Base-by-base conservation (phyloP, 805 yeast genomes). In the Candida railenensis region DNA sequence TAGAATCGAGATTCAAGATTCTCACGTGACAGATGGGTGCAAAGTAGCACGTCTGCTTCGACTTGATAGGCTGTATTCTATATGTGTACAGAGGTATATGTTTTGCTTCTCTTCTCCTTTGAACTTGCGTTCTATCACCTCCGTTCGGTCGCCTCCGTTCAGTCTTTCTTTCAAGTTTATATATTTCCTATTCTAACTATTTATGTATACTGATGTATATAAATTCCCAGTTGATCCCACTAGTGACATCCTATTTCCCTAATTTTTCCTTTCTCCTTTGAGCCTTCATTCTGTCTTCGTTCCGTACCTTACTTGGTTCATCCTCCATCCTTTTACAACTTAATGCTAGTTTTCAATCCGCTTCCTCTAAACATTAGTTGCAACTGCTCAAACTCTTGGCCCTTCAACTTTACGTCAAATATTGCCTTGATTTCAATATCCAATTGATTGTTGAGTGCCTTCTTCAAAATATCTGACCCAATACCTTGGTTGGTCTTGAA, bases 371-470 rank as follows among this genome's bases (percentile, higher is more conserved):
- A 81, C 30, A 71, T 57, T 42, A 81, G 52, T 18, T 69, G 71
- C 34, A 76, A 50, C 8, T 20, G 14, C 19, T 60, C 56, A 53
- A 72, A 78, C 34, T 65, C 51, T 21, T 42, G 40, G 14, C 32
- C 45, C 18, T 66, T 80, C 4, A 82, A 40, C 9, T 45, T 50
- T 2, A 78, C 60, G 9, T 61, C 60, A 49, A 81, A 62, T 25
- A 69, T 59, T 0, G 83, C 81, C 32, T 57, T 54, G 1, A 78
- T 75, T 37, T 76, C 74, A 18, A 81, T 72, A 3, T 63, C 61
- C 33, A 83, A 63, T 21, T 75, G 69, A 4, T 83, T 81, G 51
- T 78, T 74, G 22, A 81, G 42, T 0, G 83, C 82, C 48, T 69
- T 69, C 37, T 74, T 66, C 22, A 82, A 57, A 11, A 81, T 64